A percentile compares a stretch with the other conserved stretches of the same genome.
These are phyloP conservation scores for Tardiomyces digboiensis DNA, from an alignment of 1,139 yeast species.

Conservation along the genomic window DNA sequence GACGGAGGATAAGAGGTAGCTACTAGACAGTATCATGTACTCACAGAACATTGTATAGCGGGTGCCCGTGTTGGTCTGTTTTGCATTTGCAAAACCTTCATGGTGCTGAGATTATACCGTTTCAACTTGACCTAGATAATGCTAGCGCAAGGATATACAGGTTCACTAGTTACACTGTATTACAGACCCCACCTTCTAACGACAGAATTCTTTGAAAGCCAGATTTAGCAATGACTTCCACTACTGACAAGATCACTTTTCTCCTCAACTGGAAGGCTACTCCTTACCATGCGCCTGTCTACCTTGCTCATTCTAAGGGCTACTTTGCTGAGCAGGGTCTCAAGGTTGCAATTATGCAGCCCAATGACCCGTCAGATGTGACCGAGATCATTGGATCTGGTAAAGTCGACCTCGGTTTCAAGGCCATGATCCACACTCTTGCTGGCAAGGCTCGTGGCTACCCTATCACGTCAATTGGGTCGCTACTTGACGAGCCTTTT, in stretches of 20 bases:
- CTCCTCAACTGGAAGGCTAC: conserved; percentile 49
- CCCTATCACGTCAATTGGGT: conserved; percentile 48
- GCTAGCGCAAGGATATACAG: conserved; percentile 11
- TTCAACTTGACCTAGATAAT: conserved; percentile 9
- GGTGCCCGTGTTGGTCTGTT: neutral
- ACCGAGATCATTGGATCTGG: conserved; percentile 50
- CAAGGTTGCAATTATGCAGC: conserved; percentile 45
- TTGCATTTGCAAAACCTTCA: neutral
- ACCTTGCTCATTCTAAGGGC: conserved; percentile 42
- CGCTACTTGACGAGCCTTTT: conserved; percentile 48
- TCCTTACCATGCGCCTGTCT: conserved; percentile 48
- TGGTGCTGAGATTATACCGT: conserved; percentile 13
- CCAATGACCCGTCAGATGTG: conserved; percentile 50
- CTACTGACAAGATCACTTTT: conserved; percentile 41
- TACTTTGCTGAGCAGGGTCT: conserved; percentile 42
- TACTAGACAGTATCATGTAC: neutral
- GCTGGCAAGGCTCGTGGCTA: conserved; percentile 50
- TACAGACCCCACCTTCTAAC: conserved; percentile 10
- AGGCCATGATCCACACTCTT: conserved; percentile 52
- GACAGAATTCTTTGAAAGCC: conserved; percentile 6
- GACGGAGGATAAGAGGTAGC: neutral
- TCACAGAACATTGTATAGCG: neutral
- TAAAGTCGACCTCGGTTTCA: conserved; percentile 48
- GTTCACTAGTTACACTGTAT: neutral
- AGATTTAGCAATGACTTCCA: conserved; percentile 11